phyloP scores from a whole-genome alignment of 306 rosid genomes.

The Glycyrrhiza uralensis region DNA sequence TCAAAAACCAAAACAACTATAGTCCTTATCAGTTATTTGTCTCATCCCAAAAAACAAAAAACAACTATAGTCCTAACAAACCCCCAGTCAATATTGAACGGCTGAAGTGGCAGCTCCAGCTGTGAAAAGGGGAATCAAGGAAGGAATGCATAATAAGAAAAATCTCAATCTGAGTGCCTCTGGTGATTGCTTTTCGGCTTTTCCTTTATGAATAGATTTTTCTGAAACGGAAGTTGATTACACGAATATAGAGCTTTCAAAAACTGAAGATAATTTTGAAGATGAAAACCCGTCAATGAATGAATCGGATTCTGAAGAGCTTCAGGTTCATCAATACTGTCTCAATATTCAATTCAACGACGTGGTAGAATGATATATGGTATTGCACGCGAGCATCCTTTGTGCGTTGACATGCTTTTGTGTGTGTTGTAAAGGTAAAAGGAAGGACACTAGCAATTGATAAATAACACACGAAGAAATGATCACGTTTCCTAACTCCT shows the following conservation, averaged over 20 bases:
- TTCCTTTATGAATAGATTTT: constrained; percentile 30
- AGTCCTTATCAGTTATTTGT: too few species aligned
- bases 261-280: constrained; percentile 35
- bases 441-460: too few species aligned
- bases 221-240: constrained; percentile 23
- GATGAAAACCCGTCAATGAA: background rate
- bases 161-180: constrained; percentile 15
- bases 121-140: constrained; percentile 14
- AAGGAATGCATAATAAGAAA: constrained; percentile 13
- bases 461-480: too few species aligned
- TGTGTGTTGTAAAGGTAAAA: too few species aligned
- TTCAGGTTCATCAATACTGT: background rate
- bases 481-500: too few species aligned
- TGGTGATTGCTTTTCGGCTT: constrained; percentile 19
- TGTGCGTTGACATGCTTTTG: too few species aligned
- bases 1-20: too few species aligned
- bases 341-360: too few species aligned
- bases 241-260: constrained; percentile 27
- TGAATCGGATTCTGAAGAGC: background rate
- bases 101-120: background rate
- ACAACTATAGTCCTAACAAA: background rate
- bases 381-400: too few species aligned
- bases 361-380: too few species aligned
- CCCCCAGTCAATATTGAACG: background rate
- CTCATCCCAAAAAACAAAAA: too few species aligned